Percentiles rank a stretch among this genome's conserved stretches.
phyloP scores from a whole-genome alignment of 306 rosid species.

The Glycyrrhiza uralensis region DNA sequence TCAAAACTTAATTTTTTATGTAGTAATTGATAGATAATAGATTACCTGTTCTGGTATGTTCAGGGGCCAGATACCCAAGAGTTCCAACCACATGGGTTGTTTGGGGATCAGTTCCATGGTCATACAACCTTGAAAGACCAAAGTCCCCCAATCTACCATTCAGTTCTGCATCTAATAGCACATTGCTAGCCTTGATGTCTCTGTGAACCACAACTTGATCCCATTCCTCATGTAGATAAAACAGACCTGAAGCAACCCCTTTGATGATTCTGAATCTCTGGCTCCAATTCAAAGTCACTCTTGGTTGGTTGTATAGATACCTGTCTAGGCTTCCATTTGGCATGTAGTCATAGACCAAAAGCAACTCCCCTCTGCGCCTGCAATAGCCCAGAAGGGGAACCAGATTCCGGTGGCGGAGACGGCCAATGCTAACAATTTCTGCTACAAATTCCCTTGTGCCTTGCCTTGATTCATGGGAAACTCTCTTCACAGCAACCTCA shows the following conservation, averaged over 20 bases:
- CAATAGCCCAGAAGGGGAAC: constrained; percentile 68
- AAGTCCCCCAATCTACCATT: constrained; percentile 74
- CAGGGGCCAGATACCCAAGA: constrained; percentile 72
- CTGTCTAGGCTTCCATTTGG: constrained; percentile 71
- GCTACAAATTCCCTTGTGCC: constrained; percentile 74
- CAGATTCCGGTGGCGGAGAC: constrained; percentile 63
- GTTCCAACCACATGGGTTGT: constrained; percentile 78
- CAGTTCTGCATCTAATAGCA: constrained; percentile 52
- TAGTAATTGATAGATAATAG: no score
- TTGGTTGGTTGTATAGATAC: constrained; percentile 35
- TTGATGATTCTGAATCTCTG: constrained; percentile 53
- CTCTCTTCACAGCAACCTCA: constrained; percentile 65
- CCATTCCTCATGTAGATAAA: constrained; percentile 70
- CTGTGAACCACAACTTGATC: constrained; percentile 75
- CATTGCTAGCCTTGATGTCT: constrained; percentile 78
- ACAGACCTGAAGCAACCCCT: constrained; percentile 55
- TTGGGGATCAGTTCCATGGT: constrained; percentile 58
- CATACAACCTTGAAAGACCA: constrained; percentile 63
- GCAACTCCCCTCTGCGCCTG: constrained; percentile 54
- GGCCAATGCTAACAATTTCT: constrained; percentile 61
- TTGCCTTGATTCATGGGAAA: constrained; percentile 71
- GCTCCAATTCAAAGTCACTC: constrained; percentile 45
- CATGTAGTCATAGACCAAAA: constrained; percentile 70
- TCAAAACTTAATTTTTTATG: no score
- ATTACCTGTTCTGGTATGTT: constrained; percentile 54